These are phyloP conservation scores for Yamadazyma oceani DNA, from an alignment of 1,139 yeast genomes.

Conservation along the genomic window DNA sequence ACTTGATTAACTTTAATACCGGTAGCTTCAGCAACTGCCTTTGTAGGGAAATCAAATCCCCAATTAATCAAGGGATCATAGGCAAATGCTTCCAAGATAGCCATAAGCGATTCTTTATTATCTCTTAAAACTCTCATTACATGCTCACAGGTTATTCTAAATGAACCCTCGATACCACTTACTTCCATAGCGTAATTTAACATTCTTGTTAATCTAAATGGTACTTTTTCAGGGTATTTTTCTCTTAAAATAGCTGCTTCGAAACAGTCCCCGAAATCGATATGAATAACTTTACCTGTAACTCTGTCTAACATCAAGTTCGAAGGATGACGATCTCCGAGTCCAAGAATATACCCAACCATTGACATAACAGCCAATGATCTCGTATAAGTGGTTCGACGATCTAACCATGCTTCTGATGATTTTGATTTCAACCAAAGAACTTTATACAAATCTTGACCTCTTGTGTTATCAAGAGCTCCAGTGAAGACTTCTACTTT, in stretches of 20 bases:
- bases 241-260: constrained; percentile 97
- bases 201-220: constrained; percentile 96
- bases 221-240: constrained; percentile 97
- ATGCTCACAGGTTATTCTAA: constrained; percentile 93
- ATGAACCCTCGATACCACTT: constrained; percentile 97
- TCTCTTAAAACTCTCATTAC: constrained; percentile 94
- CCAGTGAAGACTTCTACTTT: constrained; percentile 96
- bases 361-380: constrained; percentile 98
- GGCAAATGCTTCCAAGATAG: constrained; percentile 96
- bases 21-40: constrained; percentile 70
- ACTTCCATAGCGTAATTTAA: constrained; percentile 98
- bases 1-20: constrained; percentile 66
- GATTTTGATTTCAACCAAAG: constrained; percentile 95
- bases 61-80: constrained; percentile 97
- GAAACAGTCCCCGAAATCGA: constrained; percentile 98
- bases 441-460: constrained; percentile 93
- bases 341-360: constrained; percentile 94
- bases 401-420: constrained; percentile 96
- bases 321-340: constrained; percentile 98
- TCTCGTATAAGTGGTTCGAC: constrained; percentile 93
- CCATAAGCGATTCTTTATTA: constrained; percentile 95
- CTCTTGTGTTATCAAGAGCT: constrained; percentile 92
- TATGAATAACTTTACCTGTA: constrained; percentile 94
- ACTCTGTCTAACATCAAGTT: constrained; percentile 91
- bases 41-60: constrained; percentile 94